Base-by-base conservation (phyloP, 2,329 filamentous ascomycete genomes). In the Fusarium vanettenii region DNA sequence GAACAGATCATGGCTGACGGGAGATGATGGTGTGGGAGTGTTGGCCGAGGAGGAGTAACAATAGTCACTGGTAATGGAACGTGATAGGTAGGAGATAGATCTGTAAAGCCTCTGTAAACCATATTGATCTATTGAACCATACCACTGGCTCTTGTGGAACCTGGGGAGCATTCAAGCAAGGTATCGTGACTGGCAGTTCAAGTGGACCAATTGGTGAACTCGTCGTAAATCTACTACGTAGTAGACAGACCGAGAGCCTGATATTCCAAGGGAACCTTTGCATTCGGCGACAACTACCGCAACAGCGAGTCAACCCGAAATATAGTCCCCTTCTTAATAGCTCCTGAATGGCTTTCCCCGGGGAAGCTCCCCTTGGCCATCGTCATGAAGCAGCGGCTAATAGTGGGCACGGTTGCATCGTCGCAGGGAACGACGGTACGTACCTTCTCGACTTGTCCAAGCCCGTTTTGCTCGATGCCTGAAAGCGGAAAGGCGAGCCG, bases 361-460 rank as follows among this genome's bases (percentile, higher is more conserved):
- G 31, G 64, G 43, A 37, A 56, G 39, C 25, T 29, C 18, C 20
- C 25, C 71, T 74, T 74, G 72, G 71, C 72, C 57, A 60, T 67
- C 72, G 72, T 74, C 72, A 74, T 72, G 61, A 74, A 74, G 72
- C 61, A 75, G 72, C 72, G 72, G 72, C 35, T 74, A 74, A 74
- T 20, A 72, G 72, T 74, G 72, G 72, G 55, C 22, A 66, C 33
- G 45, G 33, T 41, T 60, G 31, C 52, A 74, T 65, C 64, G 43
- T 61, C 39, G 22, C 31, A 16, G 31, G 35, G 22, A 27, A 25
- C 35, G 16, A 16, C 9, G 43, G 31, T 50, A 52, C 60, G 60
- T 62, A 62, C 60, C 43, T 50, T 16, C 60, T 43, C 25, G 8
- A 50, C 39, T 50, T 35, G 37, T 35, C 27, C 41, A 50, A 50